These are phyloP conservation scores for Rhodotorula toruloides DNA, from an alignment of 768 basidiomycete species.

Conservation along the genomic window DNA sequence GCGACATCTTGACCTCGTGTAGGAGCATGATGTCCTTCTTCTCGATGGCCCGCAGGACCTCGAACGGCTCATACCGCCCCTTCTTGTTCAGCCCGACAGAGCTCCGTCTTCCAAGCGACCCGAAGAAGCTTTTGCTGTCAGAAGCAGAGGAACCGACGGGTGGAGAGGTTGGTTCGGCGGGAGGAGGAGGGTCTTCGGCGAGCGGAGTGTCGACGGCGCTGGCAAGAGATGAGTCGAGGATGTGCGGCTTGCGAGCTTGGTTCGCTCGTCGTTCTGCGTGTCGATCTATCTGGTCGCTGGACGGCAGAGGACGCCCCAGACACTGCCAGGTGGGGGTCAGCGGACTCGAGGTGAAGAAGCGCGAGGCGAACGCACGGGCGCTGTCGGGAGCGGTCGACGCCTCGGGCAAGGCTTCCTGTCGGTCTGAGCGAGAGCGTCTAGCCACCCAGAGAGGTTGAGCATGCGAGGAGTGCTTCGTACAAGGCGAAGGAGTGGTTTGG, in stretches of 20 bases:
- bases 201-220: background rate
- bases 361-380: background rate
- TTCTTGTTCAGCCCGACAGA: background rate
- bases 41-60: slow-evolving; percentile 80
- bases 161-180: background rate
- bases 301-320: background rate
- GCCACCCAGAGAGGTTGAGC: background rate
- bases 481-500: too few relatives aligned
- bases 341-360: background rate
- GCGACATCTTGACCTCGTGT: slow-evolving; percentile 53
- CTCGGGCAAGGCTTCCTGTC: background rate
- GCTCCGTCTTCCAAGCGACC: background rate
- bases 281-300: background rate
- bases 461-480: too few relatives aligned
- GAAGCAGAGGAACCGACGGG: too few relatives aligned
- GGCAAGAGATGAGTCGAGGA: background rate
- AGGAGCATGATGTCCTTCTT: slow-evolving; percentile 72
- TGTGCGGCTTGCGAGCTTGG: background rate
- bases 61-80: slow-evolving; percentile 53
- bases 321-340: background rate
- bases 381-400: background rate
- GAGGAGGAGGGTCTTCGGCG: background rate
- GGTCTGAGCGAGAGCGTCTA: background rate
- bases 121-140: background rate
- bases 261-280: background rate